Conservation (phyloP, 306 rosid genomes). For the Citrullus mucosospermus region DNA sequence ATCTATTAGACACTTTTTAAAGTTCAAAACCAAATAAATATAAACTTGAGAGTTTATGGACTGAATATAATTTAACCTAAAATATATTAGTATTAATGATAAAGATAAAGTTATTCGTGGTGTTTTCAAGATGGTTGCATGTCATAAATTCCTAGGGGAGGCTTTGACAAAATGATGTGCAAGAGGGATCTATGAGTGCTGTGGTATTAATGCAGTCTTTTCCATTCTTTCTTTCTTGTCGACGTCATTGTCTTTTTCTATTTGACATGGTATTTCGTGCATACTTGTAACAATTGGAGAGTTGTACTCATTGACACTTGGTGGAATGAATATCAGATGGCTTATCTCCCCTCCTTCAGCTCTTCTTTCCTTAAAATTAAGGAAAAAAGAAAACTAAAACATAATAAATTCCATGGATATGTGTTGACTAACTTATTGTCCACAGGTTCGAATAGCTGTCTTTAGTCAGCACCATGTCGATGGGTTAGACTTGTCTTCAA, state of each 20-base stretch:
- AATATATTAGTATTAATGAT: too few species aligned
- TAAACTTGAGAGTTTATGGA: too few species aligned
- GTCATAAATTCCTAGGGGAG: background rate
- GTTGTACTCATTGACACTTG: background rate
- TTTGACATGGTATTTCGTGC: too few species aligned
- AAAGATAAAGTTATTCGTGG: background rate
- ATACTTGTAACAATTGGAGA: too few species aligned
- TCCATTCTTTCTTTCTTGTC: background rate
- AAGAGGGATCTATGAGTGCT: background rate
- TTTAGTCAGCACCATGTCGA: constrained; percentile 99
- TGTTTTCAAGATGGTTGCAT: background rate
- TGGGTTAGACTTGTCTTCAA: constrained; percentile 88
- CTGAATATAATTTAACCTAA: too few species aligned
- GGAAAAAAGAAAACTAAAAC: background rate
- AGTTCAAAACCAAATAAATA: too few species aligned
- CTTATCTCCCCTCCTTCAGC: background rate
- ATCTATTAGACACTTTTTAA: too few species aligned
- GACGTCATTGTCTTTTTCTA: too few species aligned
- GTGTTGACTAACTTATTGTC: constrained; percentile 3
- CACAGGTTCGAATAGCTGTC: constrained; percentile 95
- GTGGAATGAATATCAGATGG: background rate
- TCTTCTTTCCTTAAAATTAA: background rate
- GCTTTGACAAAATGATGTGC: background rate
- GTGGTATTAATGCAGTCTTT: background rate
- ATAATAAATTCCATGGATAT: background rate